These are phyloP conservation scores for Colletotrichum sp. DNA, from an alignment of 2,329 filamentous ascomycete species.

Conservation along the genomic window DNA sequence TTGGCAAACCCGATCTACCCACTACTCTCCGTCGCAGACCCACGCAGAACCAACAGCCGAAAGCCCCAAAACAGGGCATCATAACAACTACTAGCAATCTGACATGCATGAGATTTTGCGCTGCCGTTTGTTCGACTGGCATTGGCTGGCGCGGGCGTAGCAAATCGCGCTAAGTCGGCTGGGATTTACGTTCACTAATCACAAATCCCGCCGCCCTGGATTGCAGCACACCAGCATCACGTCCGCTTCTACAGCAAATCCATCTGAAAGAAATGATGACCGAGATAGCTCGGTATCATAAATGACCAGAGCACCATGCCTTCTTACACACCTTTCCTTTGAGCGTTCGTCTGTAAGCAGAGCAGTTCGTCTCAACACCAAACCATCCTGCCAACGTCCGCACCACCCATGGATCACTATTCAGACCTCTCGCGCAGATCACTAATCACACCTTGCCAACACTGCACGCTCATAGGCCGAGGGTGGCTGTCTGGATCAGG, in stretches of 20 bases:
- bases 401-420: neutral
- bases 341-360: neutral
- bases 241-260: neutral
- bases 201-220: neutral
- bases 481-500: neutral
- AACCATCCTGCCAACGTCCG: neutral
- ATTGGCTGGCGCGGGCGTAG: neutral
- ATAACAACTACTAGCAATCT: neutral
- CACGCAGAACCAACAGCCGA: neutral
- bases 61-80: neutral
- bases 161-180: neutral
- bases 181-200: neutral
- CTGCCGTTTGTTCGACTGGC: neutral
- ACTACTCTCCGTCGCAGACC: neutral
- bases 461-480: neutral
- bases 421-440: neutral
- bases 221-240: neutral
- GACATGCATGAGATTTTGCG: neutral
- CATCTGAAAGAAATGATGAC: neutral
- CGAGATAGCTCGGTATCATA: neutral
- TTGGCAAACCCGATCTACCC: neutral
- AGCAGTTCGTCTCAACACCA: neutral
- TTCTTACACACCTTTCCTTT: neutral
- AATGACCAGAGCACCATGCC: fast-evolving
- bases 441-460: neutral